Percentiles rank a stretch among this genome's conserved stretches.
Conservation (phyloP, 208 protist genomes). For the Trichomonas gallinae region DNA sequence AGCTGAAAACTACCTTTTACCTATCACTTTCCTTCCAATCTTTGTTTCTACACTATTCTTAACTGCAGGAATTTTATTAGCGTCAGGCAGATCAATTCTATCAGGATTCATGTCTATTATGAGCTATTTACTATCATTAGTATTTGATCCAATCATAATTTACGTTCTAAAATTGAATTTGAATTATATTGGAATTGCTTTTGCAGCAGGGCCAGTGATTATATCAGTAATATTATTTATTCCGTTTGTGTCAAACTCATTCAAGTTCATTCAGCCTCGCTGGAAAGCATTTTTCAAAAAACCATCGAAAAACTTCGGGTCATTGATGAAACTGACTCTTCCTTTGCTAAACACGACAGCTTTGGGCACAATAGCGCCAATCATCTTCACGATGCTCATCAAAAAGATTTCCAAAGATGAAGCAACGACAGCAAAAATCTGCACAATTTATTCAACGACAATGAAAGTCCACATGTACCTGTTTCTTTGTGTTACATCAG, state of each 20-base stretch:
- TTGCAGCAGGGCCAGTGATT: no score
- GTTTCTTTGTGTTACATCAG: not conserved
- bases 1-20: no score
- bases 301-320: not conserved
- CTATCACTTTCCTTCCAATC: no score
- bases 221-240: no score
- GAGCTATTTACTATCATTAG: no score
- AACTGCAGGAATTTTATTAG: no score
- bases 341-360: not conserved
- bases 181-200: no score
- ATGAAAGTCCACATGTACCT: not conserved
- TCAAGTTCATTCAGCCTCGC: not conserved
- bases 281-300: not conserved
- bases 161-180: no score
- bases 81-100: no score
- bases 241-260: not conserved
- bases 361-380: not conserved
- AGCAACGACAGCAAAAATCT: not conserved
- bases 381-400: not conserved
- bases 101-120: no score
- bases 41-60: no score
- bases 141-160: no score
- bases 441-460: not conserved
- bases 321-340: not conserved
- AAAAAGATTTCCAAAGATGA: not conserved